These are phyloP conservation scores for Hypoxylon sp. DNA, from an alignment of 2,329 filamentous ascomycete species.

Conservation along the genomic window DNA sequence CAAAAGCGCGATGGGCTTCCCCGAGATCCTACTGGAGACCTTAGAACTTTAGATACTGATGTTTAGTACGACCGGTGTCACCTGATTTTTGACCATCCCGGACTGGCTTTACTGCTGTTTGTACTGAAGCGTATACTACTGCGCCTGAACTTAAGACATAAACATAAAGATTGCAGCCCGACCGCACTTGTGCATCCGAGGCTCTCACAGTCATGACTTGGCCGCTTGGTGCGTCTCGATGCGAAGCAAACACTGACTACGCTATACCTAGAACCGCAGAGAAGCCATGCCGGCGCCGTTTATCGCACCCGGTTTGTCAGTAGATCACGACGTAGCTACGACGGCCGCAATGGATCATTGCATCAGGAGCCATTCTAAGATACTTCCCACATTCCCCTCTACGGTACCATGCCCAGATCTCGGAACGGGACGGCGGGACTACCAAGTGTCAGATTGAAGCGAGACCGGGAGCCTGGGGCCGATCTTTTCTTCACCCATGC, in stretches of 20 bases:
- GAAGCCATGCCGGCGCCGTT: conserved; percentile 26
- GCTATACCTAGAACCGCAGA: conserved; percentile 34
- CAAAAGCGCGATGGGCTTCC: conserved; percentile 43
- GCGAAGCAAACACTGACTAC: conserved; percentile 40
- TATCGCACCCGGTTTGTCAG: conserved; percentile 33
- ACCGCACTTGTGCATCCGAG: conserved; percentile 40
- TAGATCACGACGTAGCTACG: conserved; percentile 42
- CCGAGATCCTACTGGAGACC: conserved; percentile 42
- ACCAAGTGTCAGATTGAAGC: conserved; percentile 50
- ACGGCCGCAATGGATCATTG: conserved; percentile 32
- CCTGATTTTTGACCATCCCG: conserved; percentile 38
- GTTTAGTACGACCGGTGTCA: conserved; percentile 42
- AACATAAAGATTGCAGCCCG: conserved; percentile 44
- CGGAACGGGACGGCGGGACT: conserved; percentile 51
- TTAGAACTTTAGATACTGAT: conserved; percentile 32
- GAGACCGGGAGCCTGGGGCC: conserved; percentile 50
- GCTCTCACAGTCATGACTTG: conserved; percentile 42
- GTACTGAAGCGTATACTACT: conserved; percentile 39
- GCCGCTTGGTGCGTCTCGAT: conserved; percentile 41
- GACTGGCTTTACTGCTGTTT: conserved; percentile 28
- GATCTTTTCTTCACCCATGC: conserved; percentile 41
- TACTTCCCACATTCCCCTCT: conserved; percentile 30
- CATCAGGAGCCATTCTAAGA: conserved; percentile 26
- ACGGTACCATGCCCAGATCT: conserved; percentile 47
- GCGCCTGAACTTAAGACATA: conserved; percentile 39